phyloP scores from a whole-genome alignment of 1,284 basidiomycete species.

The Porogramme epimiltina region DNA sequence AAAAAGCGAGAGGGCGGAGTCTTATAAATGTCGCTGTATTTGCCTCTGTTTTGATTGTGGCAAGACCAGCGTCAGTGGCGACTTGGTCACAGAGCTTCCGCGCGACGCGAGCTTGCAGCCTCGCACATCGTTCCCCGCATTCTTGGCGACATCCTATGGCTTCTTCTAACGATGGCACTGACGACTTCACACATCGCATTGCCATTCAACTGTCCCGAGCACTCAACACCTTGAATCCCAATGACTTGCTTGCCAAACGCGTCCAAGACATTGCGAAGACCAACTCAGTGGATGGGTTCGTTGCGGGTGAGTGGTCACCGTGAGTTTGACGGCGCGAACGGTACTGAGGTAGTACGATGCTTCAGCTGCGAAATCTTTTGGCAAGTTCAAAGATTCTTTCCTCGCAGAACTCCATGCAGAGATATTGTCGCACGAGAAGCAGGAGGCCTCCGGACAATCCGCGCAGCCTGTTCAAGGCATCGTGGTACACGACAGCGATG shows the following conservation, averaged over 20 bases:
- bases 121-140: background rate
- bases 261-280: conserved; percentile 82
- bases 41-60: conserved; percentile 18
- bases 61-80: conserved; percentile 1
- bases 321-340: background rate
- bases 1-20: background rate
- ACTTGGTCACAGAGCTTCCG: background rate
- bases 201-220: conserved; percentile 82
- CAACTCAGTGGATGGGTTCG: conserved; percentile 66
- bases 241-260: conserved; percentile 77
- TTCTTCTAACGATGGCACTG: conserved; percentile 24
- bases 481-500: conserved; percentile 78
- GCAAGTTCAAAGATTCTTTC: conserved; percentile 77
- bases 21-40: conserved; percentile 14
- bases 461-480: conserved; percentile 71
- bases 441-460: conserved; percentile 57
- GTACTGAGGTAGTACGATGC: conserved; percentile 15
- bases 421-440: conserved; percentile 64
- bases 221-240: conserved; percentile 80
- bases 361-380: conserved; percentile 79
- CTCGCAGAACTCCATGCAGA: conserved; percentile 59
- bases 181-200: conserved; percentile 73
- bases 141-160: conserved; percentile 15
- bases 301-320: conserved; percentile 43
- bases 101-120: background rate